Conservation (phyloP, 192 early-diverging fungal genomes). For the Podila horticola region DNA sequence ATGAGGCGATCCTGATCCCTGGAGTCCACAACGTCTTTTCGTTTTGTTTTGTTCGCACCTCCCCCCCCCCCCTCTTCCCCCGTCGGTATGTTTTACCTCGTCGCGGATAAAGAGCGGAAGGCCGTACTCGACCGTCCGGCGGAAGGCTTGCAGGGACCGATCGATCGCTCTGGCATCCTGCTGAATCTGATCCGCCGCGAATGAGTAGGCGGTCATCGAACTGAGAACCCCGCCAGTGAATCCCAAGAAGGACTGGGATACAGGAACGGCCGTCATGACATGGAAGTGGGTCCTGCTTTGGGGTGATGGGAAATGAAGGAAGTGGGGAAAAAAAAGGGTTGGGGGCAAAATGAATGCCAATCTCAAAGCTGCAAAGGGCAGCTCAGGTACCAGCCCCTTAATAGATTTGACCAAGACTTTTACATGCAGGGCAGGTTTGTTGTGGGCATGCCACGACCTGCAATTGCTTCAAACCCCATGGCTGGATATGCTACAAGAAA, state of each 20-base stretch:
- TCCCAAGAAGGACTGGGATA: conserved; percentile 51
- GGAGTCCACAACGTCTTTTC: too few species aligned
- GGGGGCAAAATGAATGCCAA: too few species aligned
- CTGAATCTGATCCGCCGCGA: conserved; percentile 29
- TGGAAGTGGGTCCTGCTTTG: conserved; percentile 6
- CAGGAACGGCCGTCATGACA: conserved; percentile 51
- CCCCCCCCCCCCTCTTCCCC: too few species aligned
- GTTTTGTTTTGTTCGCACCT: too few species aligned
- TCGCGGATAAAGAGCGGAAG: conserved; percentile 50
- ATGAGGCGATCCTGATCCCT: too few species aligned
- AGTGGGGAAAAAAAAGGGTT: conserved; percentile 13
- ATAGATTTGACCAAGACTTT: too few species aligned
- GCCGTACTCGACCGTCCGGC: conserved; percentile 42
- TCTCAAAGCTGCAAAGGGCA: too few species aligned
- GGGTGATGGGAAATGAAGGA: neutral
- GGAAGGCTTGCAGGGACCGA: conserved; percentile 22
- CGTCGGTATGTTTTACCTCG: conserved; percentile 18
- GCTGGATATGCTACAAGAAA: neutral
- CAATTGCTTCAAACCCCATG: too few species aligned
- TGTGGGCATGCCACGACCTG: too few species aligned
- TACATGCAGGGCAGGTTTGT: too few species aligned
- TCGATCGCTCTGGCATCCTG: conserved; percentile 19
- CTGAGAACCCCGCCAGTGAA: conserved; percentile 48
- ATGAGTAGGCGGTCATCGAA: conserved; percentile 42
- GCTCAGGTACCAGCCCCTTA: too few species aligned